Evolutionary conservation across 495 filamentous ascomycete genomes (phyloP).

Genomic region (Neurospora sp.): DNA sequence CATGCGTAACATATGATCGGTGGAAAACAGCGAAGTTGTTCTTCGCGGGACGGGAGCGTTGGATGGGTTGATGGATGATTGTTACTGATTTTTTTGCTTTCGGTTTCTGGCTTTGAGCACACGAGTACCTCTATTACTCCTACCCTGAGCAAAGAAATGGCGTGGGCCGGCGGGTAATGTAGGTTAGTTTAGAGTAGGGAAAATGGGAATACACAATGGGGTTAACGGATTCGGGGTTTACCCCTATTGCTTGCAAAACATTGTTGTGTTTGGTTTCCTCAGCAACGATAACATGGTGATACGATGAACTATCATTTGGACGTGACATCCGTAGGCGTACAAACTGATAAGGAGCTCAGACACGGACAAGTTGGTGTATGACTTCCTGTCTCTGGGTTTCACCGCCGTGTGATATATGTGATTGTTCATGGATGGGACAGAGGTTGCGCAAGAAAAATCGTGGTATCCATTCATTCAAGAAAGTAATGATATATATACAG

Average conservation of each 20-base stretch:
- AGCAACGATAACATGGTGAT: not conserved
- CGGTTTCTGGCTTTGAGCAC: not conserved
- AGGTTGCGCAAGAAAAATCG: constrained; percentile 1
- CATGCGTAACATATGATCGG: not conserved
- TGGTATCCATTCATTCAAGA: constrained; percentile 14
- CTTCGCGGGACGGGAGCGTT: not conserved
- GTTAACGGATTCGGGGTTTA: not conserved
- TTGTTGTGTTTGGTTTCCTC: not conserved
- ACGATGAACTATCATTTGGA: not conserved
- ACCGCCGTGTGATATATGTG: not conserved
- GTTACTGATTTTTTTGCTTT: not conserved
- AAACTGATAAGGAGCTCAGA: not conserved
- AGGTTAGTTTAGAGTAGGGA: not conserved
- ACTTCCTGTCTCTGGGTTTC: not conserved
- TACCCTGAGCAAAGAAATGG: not conserved
- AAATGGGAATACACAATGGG: not conserved
- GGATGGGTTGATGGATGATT: not conserved
- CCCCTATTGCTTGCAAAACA: not conserved
- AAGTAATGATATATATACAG: constrained; percentile 17
- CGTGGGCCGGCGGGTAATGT: not conserved
- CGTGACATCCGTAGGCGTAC: not conserved
- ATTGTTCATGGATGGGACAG: not conserved
- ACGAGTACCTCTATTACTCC: not conserved
- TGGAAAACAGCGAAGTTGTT: not conserved
- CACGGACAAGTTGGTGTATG: not conserved